Conservation (phyloP, 352 stramenopile species). For the Globisporangium cederbergense region DNA sequence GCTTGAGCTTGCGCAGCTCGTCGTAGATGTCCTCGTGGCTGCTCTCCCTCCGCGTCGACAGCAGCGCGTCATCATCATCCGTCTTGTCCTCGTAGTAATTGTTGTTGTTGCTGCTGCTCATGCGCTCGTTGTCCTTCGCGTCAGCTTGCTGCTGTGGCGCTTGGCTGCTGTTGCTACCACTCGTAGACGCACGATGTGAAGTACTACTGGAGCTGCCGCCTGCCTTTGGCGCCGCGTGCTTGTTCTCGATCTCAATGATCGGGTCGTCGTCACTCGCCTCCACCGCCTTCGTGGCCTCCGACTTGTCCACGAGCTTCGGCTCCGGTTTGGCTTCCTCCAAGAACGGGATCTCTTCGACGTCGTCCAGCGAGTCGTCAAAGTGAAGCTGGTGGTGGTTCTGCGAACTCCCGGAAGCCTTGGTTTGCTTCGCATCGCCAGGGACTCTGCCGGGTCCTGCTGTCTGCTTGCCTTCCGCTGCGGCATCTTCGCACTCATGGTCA, state of each 20-base stretch:
- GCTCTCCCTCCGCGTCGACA: slow-evolving; percentile 22
- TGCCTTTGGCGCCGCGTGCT: slow-evolving; percentile 30
- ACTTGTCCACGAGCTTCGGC: slow-evolving; percentile 23
- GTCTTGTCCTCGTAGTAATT: slow-evolving; percentile 12
- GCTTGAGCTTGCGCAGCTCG: slow-evolving; percentile 55
- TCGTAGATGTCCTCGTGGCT: slow-evolving; percentile 53
- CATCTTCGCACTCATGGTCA: slow-evolving; percentile 22
- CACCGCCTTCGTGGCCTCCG: slow-evolving; percentile 16
- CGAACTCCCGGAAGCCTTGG: slow-evolving; percentile 16
- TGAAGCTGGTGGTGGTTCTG: slow-evolving; percentile 18
- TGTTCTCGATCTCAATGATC: slow-evolving; percentile 59
- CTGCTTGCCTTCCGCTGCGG: background rate
- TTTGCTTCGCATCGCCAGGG: slow-evolving; percentile 11
- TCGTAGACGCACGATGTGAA: background rate
- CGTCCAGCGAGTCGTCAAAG: slow-evolving; percentile 65
- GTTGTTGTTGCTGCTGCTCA: slow-evolving; percentile 28
- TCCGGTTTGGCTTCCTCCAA: slow-evolving; percentile 53
- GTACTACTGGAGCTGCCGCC: background rate
- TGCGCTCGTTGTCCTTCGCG: slow-evolving; percentile 20
- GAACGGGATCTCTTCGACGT: slow-evolving; percentile 80
- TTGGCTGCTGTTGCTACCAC: background rate
- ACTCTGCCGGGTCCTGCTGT: background rate
- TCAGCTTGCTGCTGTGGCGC: slow-evolving; percentile 7
- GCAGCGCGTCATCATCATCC: slow-evolving; percentile 18
- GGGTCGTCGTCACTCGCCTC: slow-evolving; percentile 41